phyloP scores from a whole-genome alignment of 2,329 filamentous ascomycete species.

The Myrmaecium sp. region DNA sequence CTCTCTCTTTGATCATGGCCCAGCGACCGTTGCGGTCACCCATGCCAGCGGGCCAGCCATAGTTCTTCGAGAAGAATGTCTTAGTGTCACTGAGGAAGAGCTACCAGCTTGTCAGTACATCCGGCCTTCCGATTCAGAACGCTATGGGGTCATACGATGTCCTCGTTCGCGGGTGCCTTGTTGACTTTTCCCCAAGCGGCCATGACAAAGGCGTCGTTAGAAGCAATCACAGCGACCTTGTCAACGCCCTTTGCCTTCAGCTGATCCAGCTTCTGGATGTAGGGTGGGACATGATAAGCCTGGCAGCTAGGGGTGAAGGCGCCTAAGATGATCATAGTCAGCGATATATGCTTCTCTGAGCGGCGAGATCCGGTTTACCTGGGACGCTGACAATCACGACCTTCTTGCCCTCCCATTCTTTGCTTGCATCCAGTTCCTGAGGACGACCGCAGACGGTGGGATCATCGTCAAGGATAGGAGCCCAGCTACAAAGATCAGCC shows the following conservation, averaged over 20 bases:
- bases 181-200: conserved; percentile 84
- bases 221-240: conserved; percentile 62
- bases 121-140: not conserved
- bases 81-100: conserved; percentile 64
- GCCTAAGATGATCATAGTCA: conserved; percentile 24
- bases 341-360: not conserved
- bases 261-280: conserved; percentile 52
- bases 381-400: conserved; percentile 54
- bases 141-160: conserved; percentile 30
- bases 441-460: conserved; percentile 67
- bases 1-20: conserved; percentile 58
- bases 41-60: conserved; percentile 54
- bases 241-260: conserved; percentile 72
- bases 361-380: conserved; percentile 27
- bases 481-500: conserved; percentile 39
- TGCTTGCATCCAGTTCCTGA: conserved; percentile 61
- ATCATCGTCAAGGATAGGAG: conserved; percentile 56
- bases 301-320: conserved; percentile 83
- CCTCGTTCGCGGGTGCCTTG: conserved; percentile 53
- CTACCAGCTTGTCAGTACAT: conserved; percentile 15
- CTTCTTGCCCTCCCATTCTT: conserved; percentile 56
- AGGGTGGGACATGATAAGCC: conserved; percentile 63
- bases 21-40: conserved; percentile 63
- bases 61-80: conserved; percentile 56
- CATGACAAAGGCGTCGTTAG: conserved; percentile 79